Percentiles rank a stretch among this genome's conserved stretches.
These are phyloP conservation scores for Macrophomina tecta DNA, from an alignment of 2,329 filamentous ascomycete species.

Conservation along the genomic window DNA sequence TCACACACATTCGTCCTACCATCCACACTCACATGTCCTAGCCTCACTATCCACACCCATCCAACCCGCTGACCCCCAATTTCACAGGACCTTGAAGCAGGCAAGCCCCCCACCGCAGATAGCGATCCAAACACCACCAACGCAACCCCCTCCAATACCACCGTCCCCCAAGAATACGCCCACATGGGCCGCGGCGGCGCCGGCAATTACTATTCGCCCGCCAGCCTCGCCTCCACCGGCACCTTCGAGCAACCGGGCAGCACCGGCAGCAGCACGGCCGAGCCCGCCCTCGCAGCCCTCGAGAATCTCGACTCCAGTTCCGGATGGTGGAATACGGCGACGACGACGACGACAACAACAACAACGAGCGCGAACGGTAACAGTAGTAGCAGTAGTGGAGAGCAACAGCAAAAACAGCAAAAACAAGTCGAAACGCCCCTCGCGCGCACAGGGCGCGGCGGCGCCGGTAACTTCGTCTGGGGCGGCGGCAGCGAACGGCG, in stretches of 20 bases:
- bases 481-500: conserved; percentile 10
- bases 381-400: neutral
- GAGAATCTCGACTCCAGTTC: conserved; percentile 27
- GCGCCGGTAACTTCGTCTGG: conserved; percentile 56
- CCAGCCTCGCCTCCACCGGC: conserved; percentile 46
- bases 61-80: neutral
- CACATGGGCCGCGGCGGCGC: conserved; percentile 54
- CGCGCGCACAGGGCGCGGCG: conserved; percentile 49
- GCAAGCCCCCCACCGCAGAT: conserved; percentile 38
- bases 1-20: neutral
- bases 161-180: conserved; percentile 46
- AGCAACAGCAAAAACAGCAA: conserved; percentile 31
- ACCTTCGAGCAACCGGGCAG: conserved; percentile 37
- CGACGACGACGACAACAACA: too few species aligned
- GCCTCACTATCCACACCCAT: neutral
- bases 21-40: neutral
- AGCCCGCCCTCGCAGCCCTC: conserved; percentile 23
- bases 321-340: conserved; percentile 20
- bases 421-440: conserved; percentile 40
- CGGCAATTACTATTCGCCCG: conserved; percentile 55
- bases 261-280: conserved; percentile 13
- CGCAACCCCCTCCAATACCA: conserved; percentile 24
- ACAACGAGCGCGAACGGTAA: too few species aligned
- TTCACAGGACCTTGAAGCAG: conserved; percentile 31
- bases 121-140: conserved; percentile 30